Conservation (phyloP, 2,329 filamentous ascomycete species). For the Talaromyces sp. region DNA sequence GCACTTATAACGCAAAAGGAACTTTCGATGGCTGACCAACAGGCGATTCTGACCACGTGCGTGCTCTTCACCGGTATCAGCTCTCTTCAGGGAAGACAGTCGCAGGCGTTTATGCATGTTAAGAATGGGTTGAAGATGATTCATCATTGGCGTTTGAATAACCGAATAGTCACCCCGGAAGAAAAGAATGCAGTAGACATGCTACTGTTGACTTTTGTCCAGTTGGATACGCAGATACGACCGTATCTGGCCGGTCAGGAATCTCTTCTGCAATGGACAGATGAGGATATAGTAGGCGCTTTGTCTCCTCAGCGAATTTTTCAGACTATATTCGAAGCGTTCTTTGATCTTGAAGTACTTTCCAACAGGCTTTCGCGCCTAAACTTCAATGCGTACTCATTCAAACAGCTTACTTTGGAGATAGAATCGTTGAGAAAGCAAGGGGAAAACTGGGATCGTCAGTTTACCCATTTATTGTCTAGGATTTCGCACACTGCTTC, state of each 20-base stretch:
- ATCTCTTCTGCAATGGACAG: conserved; percentile 10
- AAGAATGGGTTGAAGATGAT: conserved; percentile 15
- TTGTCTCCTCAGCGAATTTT: not conserved
- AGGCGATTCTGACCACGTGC: conserved; percentile 15
- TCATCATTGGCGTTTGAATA: conserved; percentile 11
- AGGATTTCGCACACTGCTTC: not conserved
- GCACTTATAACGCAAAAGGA: conserved; percentile 1
- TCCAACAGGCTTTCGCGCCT: conserved; percentile 8
- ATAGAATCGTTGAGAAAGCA: not conserved
- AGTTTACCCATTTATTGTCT: not conserved
- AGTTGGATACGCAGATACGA: conserved; percentile 14
- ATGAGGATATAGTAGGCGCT: not conserved
- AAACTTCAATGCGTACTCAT: not conserved
- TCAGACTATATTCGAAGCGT: conserved; percentile 6
- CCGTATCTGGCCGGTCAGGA: conserved; percentile 13
- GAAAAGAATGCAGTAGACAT: not conserved
- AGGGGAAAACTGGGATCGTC: conserved; percentile 2
- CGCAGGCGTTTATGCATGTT: conserved; percentile 16
- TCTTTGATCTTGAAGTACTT: conserved; percentile 11
- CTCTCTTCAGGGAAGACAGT: conserved; percentile 10
- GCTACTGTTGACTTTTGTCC: conserved; percentile 5
- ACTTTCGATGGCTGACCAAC: conserved; percentile 6
- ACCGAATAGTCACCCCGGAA: not conserved
- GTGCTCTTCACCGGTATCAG: conserved; percentile 12
- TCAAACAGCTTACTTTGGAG: not conserved